Evolutionary conservation across 768 basidiomycete species (phyloP).

Genomic region (Dentipellis fragilis): DNA sequence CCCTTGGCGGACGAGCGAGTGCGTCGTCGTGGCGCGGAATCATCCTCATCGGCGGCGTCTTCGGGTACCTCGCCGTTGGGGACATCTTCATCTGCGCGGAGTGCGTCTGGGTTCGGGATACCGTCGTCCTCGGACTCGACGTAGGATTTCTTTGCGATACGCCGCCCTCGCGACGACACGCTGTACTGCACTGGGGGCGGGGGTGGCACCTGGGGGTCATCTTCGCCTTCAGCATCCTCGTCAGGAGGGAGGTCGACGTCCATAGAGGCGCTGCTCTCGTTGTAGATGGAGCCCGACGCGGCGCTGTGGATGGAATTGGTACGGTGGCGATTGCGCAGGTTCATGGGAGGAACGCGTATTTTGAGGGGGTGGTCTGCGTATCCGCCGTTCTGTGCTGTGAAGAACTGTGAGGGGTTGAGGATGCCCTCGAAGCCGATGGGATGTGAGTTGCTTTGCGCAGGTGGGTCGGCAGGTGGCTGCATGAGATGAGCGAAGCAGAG

Average conservation of each 20-base stretch:
- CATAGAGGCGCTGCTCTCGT: constrained; percentile 22
- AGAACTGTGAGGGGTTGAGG: not conserved
- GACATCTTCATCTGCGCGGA: constrained; percentile 4
- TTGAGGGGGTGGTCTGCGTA: not conserved
- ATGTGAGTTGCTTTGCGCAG: not conserved
- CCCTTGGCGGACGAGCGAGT: not conserved
- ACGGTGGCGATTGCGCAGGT: constrained; percentile 8
- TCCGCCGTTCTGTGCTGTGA: not conserved
- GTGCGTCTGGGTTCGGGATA: constrained; percentile 5
- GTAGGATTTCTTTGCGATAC: constrained; percentile 19
- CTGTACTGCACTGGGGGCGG: constrained; percentile 7
- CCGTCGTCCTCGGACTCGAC: constrained; percentile 19
- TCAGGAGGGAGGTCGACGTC: constrained; percentile 19
- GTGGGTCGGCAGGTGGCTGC: not conserved
- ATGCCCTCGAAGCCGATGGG: not conserved
- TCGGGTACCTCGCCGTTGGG: constrained; percentile 1
- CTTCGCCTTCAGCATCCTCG: constrained; percentile 15
- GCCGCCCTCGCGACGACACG: constrained; percentile 18
- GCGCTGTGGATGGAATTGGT: constrained; percentile 13
- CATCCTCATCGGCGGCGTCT: constrained; percentile 19
- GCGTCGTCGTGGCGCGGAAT: constrained; percentile 7
- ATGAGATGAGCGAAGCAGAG: not conserved
- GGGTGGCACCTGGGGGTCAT: constrained; percentile 9
- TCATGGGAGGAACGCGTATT: constrained; percentile 13
- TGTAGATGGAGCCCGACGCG: constrained; percentile 26